Evolutionary conservation across 176 grass and related monocot genomes (phyloP), one percentile per base, ranked within the genome.

Genomic region (Metroxylon sagu): DNA sequence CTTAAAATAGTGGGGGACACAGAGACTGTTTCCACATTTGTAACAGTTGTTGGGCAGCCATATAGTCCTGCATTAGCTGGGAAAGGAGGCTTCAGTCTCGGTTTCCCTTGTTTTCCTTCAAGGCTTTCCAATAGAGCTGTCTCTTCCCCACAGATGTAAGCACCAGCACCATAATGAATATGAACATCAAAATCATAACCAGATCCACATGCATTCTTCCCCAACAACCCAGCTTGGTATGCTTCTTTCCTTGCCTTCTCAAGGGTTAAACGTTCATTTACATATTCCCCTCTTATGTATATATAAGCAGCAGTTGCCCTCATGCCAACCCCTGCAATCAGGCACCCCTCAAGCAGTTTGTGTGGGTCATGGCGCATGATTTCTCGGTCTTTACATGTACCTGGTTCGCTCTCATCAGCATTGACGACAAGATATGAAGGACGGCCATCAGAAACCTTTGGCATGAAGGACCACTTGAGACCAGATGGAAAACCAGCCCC

Each of bases 381-480:
- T 79, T 95, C 90, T 81, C 86, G 78, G 65, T 95, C 90, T 67
- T 95, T 95, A 69, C 90, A 95, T 43, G 83, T 95, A 59, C 90
- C 90, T 72, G 90, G 90, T 54, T 95, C 80, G 67, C 85, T 89
- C 83, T 95, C 90, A 84, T 95, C 90, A 71, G 90, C 90, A 76
- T 95, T 95, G 65, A 95, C 82, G 30, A 95, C 86, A 73, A 95
- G 85, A 75, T 89, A 89, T 16, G 86, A 95, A 66, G 90, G 86
- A 8, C 83, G 80, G 4, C 83, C 86, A 71, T 95, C 90, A 26
- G 83, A 90, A 17, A 90, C 86, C 79, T 95, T 89, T 23, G 90
- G 90, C 86, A 95, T 95, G 75, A 95, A 95, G 23, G 90, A 95
- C 83, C 90, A 95, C 78, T 95, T 95, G 52, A 95, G 80, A 26